Evolutionary conservation across 495 filamentous ascomycete genomes (phyloP).

Genomic region (Podospora conica): DNA sequence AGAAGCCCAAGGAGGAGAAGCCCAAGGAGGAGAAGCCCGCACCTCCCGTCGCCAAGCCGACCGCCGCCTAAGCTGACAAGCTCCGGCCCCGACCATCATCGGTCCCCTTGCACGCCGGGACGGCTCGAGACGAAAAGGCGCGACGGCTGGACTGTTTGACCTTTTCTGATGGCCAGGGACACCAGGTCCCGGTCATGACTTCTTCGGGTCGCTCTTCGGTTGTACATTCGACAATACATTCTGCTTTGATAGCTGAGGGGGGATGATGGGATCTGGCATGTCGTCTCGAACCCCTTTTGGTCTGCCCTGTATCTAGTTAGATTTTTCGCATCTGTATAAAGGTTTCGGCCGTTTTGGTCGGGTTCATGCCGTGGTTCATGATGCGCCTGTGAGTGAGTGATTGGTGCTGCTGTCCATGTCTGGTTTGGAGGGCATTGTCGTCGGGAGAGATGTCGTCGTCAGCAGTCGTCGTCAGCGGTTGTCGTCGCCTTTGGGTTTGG

Average conservation of each 20-base stretch:
- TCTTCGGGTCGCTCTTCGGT: background rate
- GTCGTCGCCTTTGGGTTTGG: background rate
- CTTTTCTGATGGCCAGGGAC: background rate
- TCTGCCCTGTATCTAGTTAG: background rate
- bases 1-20: background rate
- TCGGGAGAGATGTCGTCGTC: background rate
- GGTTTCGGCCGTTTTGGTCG: background rate
- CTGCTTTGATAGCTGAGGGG: background rate
- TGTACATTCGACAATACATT: background rate
- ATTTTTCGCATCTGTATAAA: background rate
- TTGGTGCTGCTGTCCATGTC: background rate
- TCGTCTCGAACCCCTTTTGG: background rate
- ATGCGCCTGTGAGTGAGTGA: background rate
- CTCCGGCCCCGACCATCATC: background rate
- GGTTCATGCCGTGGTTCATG: background rate
- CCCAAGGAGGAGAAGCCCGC: background rate
- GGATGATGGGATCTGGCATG: background rate
- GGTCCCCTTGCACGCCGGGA: background rate
- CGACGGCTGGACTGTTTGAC: background rate
- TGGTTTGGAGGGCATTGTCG: background rate
- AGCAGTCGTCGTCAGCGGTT: background rate
- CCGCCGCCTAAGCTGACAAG: background rate
- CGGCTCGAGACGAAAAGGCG: background rate
- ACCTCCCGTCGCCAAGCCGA: too few species aligned
- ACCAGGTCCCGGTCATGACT: too few species aligned